Base-by-base conservation (phyloP, 345 rosid genomes). In the Chamaenerion angustifolium region DNA sequence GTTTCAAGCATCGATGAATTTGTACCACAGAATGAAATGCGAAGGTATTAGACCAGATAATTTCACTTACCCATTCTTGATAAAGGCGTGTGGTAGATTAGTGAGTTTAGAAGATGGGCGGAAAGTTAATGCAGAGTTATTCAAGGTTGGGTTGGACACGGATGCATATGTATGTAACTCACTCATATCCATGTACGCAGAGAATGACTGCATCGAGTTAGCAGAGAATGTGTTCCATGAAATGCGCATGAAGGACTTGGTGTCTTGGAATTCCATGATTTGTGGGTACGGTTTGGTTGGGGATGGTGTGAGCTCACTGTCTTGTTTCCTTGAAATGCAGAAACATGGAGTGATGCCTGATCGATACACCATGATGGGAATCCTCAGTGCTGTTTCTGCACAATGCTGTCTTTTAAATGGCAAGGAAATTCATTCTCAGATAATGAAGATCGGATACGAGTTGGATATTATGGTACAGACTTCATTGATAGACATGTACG, bases 211-310 rank as follows among this genome's bases (percentile, higher is more conserved):
- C 11, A 58, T 61, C 1, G 59, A 55, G 35, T 67, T 52, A 45
- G 90, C 94, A 14, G 72, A 85, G 66, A 72, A 64, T 40, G 59
- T 89, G 60, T 89, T 85, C 55, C 70, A 66, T 4, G 77, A 72
- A 75, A 82, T 85, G 95, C 66, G 76, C 55, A 49, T 23, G 0
- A 82, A 86, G 66, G 95, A 83, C 42, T 52, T 63, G 61, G 82
- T 89, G 48, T 80, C 95, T 0, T 89, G 95, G 95, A 89, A 89
- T 48, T 71, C 81, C 10, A 76, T 85, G 75, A 64, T 89, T 53
- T 68, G 77, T 12, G 95, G 88, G 25, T 89, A 77, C 50, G 68
- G 75, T 12, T 55, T 61, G 12, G 74, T 61, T 54, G 88, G 76
- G 10, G 81, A 79, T 59, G 73, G 76, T 0, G 9, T 61, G 55